Conservation (phyloP, 2,329 filamentous ascomycete species). For the Fonsecaea erecta region DNA sequence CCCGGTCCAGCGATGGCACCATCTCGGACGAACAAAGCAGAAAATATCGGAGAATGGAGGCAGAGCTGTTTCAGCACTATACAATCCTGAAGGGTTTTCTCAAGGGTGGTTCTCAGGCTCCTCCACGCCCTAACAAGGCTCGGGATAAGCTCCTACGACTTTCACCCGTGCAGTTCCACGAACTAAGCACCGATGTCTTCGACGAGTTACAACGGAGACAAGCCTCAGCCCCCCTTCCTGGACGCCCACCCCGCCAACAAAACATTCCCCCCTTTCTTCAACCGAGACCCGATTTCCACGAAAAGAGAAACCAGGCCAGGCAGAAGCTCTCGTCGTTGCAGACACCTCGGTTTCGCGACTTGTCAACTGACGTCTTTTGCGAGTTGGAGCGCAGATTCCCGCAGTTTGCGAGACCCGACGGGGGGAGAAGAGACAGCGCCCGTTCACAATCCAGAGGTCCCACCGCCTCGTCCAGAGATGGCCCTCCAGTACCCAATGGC, state of each 20-base stretch:
- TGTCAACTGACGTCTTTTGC: conserved; percentile 94
- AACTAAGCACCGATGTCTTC: conserved; percentile 96
- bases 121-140: conserved; percentile 72
- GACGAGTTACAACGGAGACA: conserved; percentile 91
- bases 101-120: conserved; percentile 44
- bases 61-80: conserved; percentile 80
- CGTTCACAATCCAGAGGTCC: conserved; percentile 63
- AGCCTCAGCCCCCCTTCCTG: conserved; percentile 56
- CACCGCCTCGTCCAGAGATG: conserved; percentile 51
- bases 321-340: conserved; percentile 92
- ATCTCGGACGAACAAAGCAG: conserved; percentile 68
- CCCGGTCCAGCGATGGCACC: conserved; percentile 75
- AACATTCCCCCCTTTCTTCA: conserved; percentile 72
- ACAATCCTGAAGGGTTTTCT: conserved; percentile 76
- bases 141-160: conserved; percentile 91
- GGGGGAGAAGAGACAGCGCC: conserved; percentile 71
- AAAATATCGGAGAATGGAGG: conserved; percentile 65
- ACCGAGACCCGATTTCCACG: conserved; percentile 89
- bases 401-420: conserved; percentile 71
- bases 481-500: conserved; percentile 42
- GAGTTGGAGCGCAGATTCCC: conserved; percentile 92
- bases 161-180: conserved; percentile 91
- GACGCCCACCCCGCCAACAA: conserved; percentile 47
- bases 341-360: conserved; percentile 81
- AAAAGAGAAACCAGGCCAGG: conserved; percentile 95